These are phyloP conservation scores for Pyrenophora teres DNA, from an alignment of 2,329 filamentous ascomycete genomes.

Conservation along the genomic window DNA sequence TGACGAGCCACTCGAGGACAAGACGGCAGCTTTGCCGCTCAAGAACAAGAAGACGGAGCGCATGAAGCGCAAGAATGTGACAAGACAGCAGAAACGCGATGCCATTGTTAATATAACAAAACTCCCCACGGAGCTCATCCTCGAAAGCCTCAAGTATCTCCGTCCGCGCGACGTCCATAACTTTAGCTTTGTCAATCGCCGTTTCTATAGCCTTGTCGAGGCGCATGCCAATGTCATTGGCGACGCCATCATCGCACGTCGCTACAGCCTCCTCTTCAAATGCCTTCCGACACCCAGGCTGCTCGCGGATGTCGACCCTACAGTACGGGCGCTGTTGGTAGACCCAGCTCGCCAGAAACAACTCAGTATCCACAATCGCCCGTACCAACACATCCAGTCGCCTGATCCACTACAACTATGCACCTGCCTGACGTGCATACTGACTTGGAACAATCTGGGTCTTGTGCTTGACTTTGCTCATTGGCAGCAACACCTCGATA, in stretches of 20 bases:
- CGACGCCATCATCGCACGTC: conserved; percentile 50
- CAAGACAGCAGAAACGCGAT: conserved; percentile 36
- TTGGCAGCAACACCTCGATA: conserved; percentile 60
- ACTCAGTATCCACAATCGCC: conserved; percentile 54
- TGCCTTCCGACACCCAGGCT: conserved; percentile 59
- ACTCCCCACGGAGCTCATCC: conserved; percentile 60
- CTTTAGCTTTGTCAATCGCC: conserved; percentile 51
- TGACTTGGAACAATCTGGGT: conserved; percentile 62
- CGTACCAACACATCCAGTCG: conserved; percentile 58
- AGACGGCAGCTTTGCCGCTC: conserved; percentile 55
- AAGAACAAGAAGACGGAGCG: conserved; percentile 61
- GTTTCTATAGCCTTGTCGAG: conserved; percentile 52
- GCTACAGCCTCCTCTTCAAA: conserved; percentile 57
- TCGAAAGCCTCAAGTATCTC: conserved; percentile 55
- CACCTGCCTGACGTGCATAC: conserved; percentile 61
- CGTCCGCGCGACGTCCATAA: conserved; percentile 58
- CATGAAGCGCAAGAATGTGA: conserved; percentile 48
- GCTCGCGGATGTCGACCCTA: conserved; percentile 49
- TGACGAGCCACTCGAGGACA: conserved; percentile 55
- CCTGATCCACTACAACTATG: conserved; percentile 57
- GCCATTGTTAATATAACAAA: conserved; percentile 49
- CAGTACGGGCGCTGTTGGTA: conserved; percentile 47
- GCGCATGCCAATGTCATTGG: conserved; percentile 53
- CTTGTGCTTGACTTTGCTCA: conserved; percentile 61
- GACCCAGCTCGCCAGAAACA: conserved; percentile 51